Conservation (phyloP, 345 rosid species). For the Eucalyptus curtisii region DNA sequence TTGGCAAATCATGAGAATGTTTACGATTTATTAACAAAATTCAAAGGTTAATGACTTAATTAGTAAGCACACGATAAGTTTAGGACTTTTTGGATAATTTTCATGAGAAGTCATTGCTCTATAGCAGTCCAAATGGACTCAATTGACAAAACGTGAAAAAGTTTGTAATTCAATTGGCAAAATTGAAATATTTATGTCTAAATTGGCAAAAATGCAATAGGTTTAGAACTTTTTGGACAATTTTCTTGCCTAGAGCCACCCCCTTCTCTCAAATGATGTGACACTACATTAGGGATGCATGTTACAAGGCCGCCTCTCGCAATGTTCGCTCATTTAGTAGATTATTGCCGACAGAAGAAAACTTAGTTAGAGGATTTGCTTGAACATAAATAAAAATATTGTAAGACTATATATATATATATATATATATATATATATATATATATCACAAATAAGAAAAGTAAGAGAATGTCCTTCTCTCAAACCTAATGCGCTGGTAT, state of each 20-base stretch:
- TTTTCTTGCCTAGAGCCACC: not conserved
- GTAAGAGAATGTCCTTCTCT: not conserved
- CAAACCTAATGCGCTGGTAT: not conserved
- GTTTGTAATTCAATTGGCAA: too few relatives aligned
- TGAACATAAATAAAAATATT: not conserved
- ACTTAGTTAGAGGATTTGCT: not conserved
- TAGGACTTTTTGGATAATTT: too few relatives aligned
- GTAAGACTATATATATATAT: not conserved
- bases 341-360: not conserved
- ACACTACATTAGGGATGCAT: not conserved
- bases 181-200: accelerated
- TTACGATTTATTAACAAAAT: not conserved
- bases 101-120: too few relatives aligned
- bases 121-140: too few relatives aligned
- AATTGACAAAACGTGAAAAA: accelerated
- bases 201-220: not conserved
- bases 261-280: not conserved
- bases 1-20: not conserved
- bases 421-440: not conserved
- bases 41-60: too few relatives aligned
- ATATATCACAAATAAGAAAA: not conserved
- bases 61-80: too few relatives aligned
- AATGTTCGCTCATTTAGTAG: not conserved
- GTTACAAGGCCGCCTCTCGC: not conserved
- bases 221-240: not conserved